Evolutionary conservation across 495 filamentous ascomycete species (phyloP).

Genomic region (Hyaloscypha variabilis): DNA sequence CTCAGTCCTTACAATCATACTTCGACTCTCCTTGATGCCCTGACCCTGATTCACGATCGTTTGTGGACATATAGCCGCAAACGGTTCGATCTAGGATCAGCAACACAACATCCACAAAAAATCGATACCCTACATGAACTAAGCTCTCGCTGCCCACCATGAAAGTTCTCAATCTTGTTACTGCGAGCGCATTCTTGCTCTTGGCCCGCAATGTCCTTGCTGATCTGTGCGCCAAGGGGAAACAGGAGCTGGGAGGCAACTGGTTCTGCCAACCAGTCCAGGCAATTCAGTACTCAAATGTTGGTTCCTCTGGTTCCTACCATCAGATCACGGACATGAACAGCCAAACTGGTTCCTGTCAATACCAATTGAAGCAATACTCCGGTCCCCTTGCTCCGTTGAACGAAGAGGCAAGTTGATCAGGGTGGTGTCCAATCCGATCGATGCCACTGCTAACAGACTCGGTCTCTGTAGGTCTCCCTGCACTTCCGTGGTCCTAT

Average conservation of each 20-base stretch:
- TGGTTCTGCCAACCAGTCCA: slow-evolving; percentile 63
- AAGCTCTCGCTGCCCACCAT: not conserved
- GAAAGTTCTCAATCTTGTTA: not conserved
- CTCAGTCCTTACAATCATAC: not conserved
- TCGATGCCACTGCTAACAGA: not conserved
- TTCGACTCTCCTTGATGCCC: not conserved
- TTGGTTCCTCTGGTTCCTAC: slow-evolving; percentile 60
- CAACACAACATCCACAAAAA: not conserved
- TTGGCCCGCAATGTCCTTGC: slow-evolving; percentile 7
- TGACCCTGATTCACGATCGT: not conserved
- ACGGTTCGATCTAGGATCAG: not conserved
- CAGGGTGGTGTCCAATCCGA: slow-evolving; percentile 13
- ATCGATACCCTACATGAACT: not conserved
- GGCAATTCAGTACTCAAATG: slow-evolving; percentile 59
- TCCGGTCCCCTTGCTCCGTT: slow-evolving; percentile 63
- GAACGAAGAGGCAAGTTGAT: slow-evolving; percentile 60
- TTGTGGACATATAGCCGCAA: not conserved
- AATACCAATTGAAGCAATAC: slow-evolving; percentile 47
- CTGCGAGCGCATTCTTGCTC: not conserved
- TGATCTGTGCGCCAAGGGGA: slow-evolving; percentile 27
- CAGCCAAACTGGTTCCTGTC: slow-evolving; percentile 54
- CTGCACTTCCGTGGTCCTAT: slow-evolving; percentile 72
- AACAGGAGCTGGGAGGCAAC: slow-evolving; percentile 40
- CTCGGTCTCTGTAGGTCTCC: slow-evolving; percentile 52
- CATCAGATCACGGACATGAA: slow-evolving; percentile 58